Base-by-base conservation (phyloP, 2,329 filamentous ascomycete species). In the Aspergillus sp. region DNA sequence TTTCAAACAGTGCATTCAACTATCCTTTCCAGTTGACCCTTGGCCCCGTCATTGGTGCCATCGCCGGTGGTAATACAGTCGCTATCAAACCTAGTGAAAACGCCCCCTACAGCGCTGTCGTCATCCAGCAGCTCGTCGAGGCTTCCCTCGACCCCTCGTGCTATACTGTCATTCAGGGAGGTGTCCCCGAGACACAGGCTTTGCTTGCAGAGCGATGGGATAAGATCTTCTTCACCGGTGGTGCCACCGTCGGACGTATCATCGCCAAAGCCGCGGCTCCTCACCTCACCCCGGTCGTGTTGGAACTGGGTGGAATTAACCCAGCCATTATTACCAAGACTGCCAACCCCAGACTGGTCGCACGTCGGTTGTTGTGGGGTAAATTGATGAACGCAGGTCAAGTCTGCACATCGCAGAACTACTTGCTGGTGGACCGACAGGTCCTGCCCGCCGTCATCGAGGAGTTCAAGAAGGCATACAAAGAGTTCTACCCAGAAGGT, bases 201-300 rank as follows among this genome's bases (percentile, higher is more conserved):
- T 72, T 97, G 36, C 78, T 98, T 30, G 82, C 91, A 45, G 81
- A 90, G 72, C 91, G 91, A 67, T 98, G 90, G 85, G 90, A 94
- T 72, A 97, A 96, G 78, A 94, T 98, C 60, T 90, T 93, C 74
- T 98, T 95, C 73, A 98, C 93, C 1, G 93, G 93, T 43, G 84
- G 82, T 58, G 77, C 78, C 41, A 72, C 64, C 27, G 89, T 96
- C 12, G 93, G 88, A 60, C 89, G 85, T 61, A 90, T 97, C 59
- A 83, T 97, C 42, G 81, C 88, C 38, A 84, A 90, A 66, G 95
- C 94, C 65, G 93, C 91, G 0, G 91, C 93, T 47, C 82, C 89
- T 61, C 85, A 88, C 32, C 76, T 95, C 48, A 97, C 93, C 0
- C 93, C 93, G 0, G 83, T 95, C 19, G 80, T 84, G 7, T 81